These are phyloP conservation scores for Neospora caninum DNA, from an alignment of 169 alveolate species.

Conservation along the genomic window DNA sequence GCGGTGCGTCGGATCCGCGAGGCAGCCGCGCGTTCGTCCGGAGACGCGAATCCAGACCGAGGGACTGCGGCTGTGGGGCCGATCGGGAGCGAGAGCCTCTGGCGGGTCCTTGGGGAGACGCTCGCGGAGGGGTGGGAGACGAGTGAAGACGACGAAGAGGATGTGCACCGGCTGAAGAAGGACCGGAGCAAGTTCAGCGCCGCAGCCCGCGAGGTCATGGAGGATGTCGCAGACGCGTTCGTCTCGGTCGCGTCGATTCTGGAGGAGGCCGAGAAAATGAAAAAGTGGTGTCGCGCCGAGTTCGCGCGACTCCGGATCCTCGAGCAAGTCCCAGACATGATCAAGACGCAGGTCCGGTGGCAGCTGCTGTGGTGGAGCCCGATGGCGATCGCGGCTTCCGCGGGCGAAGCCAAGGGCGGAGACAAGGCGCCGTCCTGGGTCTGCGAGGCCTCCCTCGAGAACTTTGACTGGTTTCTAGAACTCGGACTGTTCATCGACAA, in stretches of 20 bases:
- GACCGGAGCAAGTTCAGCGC: constrained; percentile 1
- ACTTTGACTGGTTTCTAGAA: background rate
- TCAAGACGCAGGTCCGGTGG: constrained; percentile 1
- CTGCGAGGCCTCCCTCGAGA: background rate
- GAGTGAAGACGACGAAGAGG: constrained; percentile 25
- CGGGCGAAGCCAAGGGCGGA: background rate
- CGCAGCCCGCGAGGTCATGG: background rate
- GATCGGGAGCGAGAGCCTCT: background rate
- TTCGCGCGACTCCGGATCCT: background rate
- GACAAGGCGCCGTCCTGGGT: background rate
- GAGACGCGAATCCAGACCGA: background rate
- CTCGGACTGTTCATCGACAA: background rate
- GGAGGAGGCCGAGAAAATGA: background rate
- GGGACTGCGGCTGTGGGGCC: background rate
- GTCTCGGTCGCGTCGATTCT: background rate
- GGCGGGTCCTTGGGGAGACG: background rate
- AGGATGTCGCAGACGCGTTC: background rate
- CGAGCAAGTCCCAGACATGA: constrained; percentile 6
- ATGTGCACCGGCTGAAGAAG: background rate
- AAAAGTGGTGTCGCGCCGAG: background rate
- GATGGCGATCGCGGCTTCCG: background rate
- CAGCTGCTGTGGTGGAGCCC: constrained; percentile 26
- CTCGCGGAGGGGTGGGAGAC: constrained; percentile 15
- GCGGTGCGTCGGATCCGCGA: background rate
- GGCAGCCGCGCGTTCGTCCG: background rate